phyloP scores from a whole-genome alignment of 164 flowering plant species.

The Vitis riparia region DNA sequence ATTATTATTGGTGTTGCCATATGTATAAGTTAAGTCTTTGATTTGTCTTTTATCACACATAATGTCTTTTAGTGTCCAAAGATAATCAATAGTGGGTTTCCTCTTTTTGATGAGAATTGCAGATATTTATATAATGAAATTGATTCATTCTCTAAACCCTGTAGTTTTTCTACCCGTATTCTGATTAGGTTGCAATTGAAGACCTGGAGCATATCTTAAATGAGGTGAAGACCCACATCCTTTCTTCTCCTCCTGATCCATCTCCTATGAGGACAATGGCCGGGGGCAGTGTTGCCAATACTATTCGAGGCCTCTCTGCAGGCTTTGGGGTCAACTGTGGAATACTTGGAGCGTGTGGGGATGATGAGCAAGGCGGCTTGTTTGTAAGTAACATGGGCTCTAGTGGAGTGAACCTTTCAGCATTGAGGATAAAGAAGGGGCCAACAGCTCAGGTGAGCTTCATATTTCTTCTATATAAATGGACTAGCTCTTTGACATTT shows the following conservation, averaged over 20 bases:
- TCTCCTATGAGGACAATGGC: slow-evolving; percentile 68
- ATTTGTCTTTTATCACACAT: too few relatives aligned
- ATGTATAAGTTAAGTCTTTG: too few relatives aligned
- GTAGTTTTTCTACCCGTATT: background rate
- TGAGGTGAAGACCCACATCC: slow-evolving; percentile 55
- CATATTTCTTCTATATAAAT: background rate
- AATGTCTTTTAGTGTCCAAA: too few relatives aligned
- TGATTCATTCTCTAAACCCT: background rate
- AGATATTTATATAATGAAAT: too few relatives aligned
- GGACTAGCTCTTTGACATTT: background rate
- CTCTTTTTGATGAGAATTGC: too few relatives aligned
- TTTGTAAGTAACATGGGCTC: slow-evolving; percentile 72
- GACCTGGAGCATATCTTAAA: slow-evolving; percentile 70
- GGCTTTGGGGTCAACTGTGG: slow-evolving; percentile 84
- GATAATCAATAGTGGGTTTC: too few relatives aligned
- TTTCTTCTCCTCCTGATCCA: slow-evolving; percentile 40
- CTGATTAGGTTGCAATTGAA: slow-evolving; percentile 59
- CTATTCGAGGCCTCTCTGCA: slow-evolving; percentile 75
- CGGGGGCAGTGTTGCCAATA: slow-evolving; percentile 95
- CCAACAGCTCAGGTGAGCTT: slow-evolving; percentile 74
- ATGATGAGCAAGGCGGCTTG: slow-evolving; percentile 77
- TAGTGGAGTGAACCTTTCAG: slow-evolving; percentile 61
- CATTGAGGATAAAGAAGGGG: slow-evolving; percentile 74
- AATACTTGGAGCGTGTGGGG: slow-evolving; percentile 87
- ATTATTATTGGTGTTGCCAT: too few relatives aligned